These are phyloP conservation scores for Diplotaxis tenuifolia DNA, from an alignment of 345 rosid genomes.

Conservation along the genomic window DNA sequence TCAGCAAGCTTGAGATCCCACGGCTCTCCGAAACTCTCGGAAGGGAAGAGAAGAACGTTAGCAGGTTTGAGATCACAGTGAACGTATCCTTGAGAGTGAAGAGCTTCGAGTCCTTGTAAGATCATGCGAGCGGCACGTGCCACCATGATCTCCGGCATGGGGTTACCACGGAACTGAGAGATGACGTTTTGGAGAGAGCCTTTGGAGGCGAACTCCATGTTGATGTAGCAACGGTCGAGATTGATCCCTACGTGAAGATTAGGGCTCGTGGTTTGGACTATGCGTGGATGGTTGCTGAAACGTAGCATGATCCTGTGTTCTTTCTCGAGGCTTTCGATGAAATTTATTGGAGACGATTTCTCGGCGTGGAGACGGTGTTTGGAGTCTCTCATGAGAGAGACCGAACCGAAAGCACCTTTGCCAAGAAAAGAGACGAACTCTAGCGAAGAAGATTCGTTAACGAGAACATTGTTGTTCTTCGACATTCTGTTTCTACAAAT, in stretches of 20 bases:
- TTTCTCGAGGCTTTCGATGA: neutral
- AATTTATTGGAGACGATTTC: neutral
- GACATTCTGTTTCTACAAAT: neutral
- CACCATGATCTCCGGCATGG: neutral
- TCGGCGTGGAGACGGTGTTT: neutral
- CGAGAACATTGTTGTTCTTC: neutral
- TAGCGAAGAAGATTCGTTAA: neutral
- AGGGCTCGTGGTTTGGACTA: neutral
- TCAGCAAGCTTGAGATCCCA: slow-evolving; percentile 18
- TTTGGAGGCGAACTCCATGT: slow-evolving; percentile 15
- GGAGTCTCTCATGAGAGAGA: neutral
- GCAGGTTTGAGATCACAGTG: slow-evolving; percentile 11
- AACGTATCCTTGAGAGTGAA: slow-evolving; percentile 15
- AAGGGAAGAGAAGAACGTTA: slow-evolving; percentile 4
- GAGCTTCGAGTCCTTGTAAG: slow-evolving; percentile 10
- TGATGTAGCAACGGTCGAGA: neutral
- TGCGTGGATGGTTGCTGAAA: neutral
- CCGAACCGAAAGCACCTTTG: neutral
- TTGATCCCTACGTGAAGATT: neutral
- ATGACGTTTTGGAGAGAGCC: neutral
- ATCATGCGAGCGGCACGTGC: neutral
- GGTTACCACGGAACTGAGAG: neutral
- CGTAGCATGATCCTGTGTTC: neutral
- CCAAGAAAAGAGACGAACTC: neutral
- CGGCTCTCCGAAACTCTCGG: neutral